Percentiles rank a stretch among this genome's conserved stretches.
phyloP scores from a whole-genome alignment of 805 yeast genomes.

The Candida insectorum region DNA sequence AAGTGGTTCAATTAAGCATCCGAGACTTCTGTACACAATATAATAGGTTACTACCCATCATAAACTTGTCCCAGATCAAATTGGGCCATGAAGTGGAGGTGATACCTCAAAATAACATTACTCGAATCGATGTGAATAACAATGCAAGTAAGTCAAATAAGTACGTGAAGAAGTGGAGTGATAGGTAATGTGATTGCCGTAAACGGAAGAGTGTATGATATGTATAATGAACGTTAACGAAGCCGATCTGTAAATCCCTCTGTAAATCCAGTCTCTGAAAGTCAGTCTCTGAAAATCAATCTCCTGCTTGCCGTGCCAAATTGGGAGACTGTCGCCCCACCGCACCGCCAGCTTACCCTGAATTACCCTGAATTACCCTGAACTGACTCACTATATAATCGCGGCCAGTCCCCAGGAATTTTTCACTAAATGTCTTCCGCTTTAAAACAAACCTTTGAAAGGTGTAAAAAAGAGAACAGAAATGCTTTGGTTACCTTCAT shows the following conservation, averaged over 20 bases:
- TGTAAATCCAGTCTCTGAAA: neutral
- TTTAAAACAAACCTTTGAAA: slow-evolving; percentile 56
- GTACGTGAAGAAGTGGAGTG: slow-evolving; percentile 1
- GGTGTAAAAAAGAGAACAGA: slow-evolving; percentile 64
- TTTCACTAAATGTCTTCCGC: slow-evolving; percentile 45
- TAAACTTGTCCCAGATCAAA: slow-evolving; percentile 48
- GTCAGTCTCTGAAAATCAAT: neutral
- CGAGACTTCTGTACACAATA: slow-evolving; percentile 43
- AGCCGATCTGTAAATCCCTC: too few relatives aligned
- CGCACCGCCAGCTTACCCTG: too few relatives aligned
- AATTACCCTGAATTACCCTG: slow-evolving; percentile 21
- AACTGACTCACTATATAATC: slow-evolving; percentile 24
- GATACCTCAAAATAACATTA: slow-evolving; percentile 17
- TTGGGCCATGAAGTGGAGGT: slow-evolving; percentile 50
- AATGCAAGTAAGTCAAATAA: slow-evolving; percentile 4
- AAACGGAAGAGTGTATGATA: too few relatives aligned
- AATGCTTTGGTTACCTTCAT: slow-evolving; percentile 87
- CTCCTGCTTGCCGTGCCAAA: too few relatives aligned
- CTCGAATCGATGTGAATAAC: slow-evolving; percentile 3
- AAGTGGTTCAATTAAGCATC: slow-evolving; percentile 36
- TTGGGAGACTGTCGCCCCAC: too few relatives aligned
- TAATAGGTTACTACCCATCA: slow-evolving; percentile 46
- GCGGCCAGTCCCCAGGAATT: neutral
- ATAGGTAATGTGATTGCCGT: too few relatives aligned
- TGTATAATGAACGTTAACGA: too few relatives aligned